Evolutionary conservation across 257 asterid species (phyloP).

Genomic region (Nyctanthes arbortristis): DNA sequence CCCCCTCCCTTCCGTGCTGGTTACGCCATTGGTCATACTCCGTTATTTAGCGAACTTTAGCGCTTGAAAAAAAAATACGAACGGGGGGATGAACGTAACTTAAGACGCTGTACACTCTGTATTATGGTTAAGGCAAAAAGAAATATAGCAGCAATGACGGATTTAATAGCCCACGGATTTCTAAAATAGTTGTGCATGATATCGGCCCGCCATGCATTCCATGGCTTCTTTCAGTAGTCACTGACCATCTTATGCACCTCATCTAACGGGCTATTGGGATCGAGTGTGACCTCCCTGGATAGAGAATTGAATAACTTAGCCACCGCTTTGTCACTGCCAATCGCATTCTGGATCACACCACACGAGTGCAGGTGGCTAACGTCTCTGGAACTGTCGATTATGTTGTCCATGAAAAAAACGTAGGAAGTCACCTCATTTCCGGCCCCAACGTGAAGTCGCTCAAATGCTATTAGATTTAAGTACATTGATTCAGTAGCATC

Average conservation of each 20-base stretch:
- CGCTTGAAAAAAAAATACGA: too few species aligned
- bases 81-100: constrained; percentile 18
- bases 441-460: constrained; percentile 37
- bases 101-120: constrained; percentile 30
- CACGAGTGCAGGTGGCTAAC: constrained; percentile 31
- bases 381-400: constrained; percentile 30
- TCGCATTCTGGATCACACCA: constrained; percentile 32
- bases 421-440: constrained; percentile 43
- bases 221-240: constrained; percentile 30
- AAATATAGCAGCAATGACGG: constrained; percentile 42
- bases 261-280: constrained; percentile 26
- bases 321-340: constrained; percentile 43
- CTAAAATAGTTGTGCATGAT: constrained; percentile 37
- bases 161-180: constrained; percentile 42
- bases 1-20: too few species aligned
- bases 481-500: constrained; percentile 24
- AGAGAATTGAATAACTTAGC: too few species aligned
- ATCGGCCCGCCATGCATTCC: constrained; percentile 34
- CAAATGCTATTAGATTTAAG: constrained; percentile 40
- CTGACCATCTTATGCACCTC: constrained; percentile 12
- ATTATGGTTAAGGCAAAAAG: constrained; percentile 38
- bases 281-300: constrained; percentile 8
- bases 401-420: constrained; percentile 37
- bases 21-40: too few species aligned
- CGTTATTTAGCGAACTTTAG: too few species aligned